These are phyloP conservation scores for Saccharomyces hybrid DNA, from an alignment of 1,139 yeast species.

Conservation along the genomic window DNA sequence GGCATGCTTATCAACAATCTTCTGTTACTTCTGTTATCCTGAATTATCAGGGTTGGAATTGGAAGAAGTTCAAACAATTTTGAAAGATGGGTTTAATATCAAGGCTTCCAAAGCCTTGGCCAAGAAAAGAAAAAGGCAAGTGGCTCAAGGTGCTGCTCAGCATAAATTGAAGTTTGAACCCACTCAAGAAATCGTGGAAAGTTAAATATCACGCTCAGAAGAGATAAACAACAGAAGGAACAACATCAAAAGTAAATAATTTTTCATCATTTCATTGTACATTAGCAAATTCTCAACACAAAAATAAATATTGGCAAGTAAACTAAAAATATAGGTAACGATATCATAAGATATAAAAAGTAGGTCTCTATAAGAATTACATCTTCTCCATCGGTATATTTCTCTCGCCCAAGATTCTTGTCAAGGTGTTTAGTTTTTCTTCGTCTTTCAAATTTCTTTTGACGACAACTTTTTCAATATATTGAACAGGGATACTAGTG, in stretches of 20 bases:
- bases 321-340: not conserved
- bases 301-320: not conserved
- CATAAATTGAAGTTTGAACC: conserved; percentile 17
- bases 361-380: not conserved
- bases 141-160: conserved; percentile 8
- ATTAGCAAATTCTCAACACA: not conserved
- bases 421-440: not conserved
- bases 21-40: conserved; percentile 79
- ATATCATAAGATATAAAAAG: not conserved
- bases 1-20: conserved; percentile 59
- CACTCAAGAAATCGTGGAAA: conserved; percentile 22
- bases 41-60: conserved; percentile 84
- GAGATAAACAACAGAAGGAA: not conserved
- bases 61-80: conserved; percentile 79
- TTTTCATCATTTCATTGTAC: not conserved
- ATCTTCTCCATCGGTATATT: conserved; percentile 4
- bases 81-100: conserved; percentile 79
- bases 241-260: not conserved
- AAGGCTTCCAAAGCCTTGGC: conserved; percentile 57
- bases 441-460: conserved; percentile 8
- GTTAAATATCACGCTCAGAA: not conserved
- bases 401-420: conserved; percentile 5
- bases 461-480: conserved; percentile 38
- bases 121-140: conserved; percentile 31
- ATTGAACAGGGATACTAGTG: conserved; percentile 47